Evolutionary conservation across 345 rosid species (phyloP).

Genomic region (Sonneratia alba): DNA sequence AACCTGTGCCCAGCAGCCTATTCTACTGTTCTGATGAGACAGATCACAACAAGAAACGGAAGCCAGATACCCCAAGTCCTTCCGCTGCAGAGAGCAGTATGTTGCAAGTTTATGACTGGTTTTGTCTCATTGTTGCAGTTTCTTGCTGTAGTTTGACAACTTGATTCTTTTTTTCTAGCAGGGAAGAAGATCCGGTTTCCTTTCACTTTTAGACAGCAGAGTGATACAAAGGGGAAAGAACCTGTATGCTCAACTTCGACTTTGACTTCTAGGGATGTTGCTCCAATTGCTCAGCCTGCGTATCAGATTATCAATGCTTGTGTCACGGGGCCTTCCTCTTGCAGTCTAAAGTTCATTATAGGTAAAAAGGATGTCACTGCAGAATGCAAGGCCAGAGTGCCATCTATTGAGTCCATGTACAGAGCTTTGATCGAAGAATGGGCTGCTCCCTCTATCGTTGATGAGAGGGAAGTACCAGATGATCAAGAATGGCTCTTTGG

Average conservation of each 20-base stretch:
- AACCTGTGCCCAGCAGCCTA: slow-evolving; percentile 23
- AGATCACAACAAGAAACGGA: slow-evolving; percentile 33
- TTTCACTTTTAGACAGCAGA: not conserved
- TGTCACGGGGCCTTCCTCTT: not conserved
- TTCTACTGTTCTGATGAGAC: slow-evolving; percentile 38
- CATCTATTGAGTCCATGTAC: slow-evolving; percentile 14
- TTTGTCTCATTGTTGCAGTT: not conserved
- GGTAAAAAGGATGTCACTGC: too few species aligned
- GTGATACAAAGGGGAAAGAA: not conserved
- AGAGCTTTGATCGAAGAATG: slow-evolving; percentile 35
- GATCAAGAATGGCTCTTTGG: slow-evolving; percentile 52
- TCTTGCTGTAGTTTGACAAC: not conserved
- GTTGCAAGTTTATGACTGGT: slow-evolving; percentile 1
- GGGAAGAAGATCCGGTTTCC: not conserved
- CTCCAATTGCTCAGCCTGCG: not conserved
- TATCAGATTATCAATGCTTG: not conserved
- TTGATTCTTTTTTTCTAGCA: not conserved
- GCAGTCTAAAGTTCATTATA: not conserved
- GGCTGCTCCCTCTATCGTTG: slow-evolving; percentile 21
- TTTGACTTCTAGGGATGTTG: not conserved
- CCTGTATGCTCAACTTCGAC: not conserved
- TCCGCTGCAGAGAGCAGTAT: slow-evolving; percentile 20
- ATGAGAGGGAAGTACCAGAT: slow-evolving; percentile 9
- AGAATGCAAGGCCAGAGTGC: not conserved
- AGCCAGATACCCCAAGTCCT: slow-evolving; percentile 6